Conservation (phyloP, 2,329 filamentous ascomycete species). For the Talaromyces sp. region DNA sequence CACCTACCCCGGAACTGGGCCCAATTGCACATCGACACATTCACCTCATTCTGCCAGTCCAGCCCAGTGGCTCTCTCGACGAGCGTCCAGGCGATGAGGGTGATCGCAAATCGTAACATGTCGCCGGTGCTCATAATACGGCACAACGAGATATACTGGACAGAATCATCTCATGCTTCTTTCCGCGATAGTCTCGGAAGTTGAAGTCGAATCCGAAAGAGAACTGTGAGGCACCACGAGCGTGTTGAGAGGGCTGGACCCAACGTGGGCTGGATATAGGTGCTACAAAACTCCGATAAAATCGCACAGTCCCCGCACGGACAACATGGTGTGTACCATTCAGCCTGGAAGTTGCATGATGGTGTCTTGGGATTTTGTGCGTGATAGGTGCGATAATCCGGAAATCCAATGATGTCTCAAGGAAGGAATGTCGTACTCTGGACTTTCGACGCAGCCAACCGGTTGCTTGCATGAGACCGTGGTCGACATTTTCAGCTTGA, state of each 20-base stretch:
- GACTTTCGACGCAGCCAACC: not conserved
- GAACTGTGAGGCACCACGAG: not conserved
- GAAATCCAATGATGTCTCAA: not conserved
- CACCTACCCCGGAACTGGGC: conserved; percentile 37
- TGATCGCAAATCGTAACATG: not conserved
- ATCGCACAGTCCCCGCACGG: not conserved
- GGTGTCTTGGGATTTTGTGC: not conserved
- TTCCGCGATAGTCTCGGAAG: not conserved
- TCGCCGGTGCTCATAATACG: not conserved
- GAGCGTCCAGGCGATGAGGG: not conserved
- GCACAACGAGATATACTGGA: not conserved
- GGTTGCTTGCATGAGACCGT: conserved; percentile 1
- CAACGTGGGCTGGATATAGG: not conserved
- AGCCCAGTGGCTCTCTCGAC: not conserved
- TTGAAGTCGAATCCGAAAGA: not conserved
- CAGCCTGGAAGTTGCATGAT: not conserved
- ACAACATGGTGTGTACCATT: not conserved
- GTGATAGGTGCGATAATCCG: conserved; percentile 3
- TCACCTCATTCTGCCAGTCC: conserved; percentile 46
- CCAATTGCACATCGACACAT: conserved; percentile 62
- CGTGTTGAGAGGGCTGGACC: not conserved
- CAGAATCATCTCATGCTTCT: not conserved
- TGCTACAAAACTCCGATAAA: not conserved
- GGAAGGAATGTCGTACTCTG: not conserved
- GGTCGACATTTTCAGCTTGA: not conserved